Evolutionary conservation across 257 asterid genomes (phyloP), one percentile per base, ranked within the genome.

Genomic region (Forsythia viridissima): DNA sequence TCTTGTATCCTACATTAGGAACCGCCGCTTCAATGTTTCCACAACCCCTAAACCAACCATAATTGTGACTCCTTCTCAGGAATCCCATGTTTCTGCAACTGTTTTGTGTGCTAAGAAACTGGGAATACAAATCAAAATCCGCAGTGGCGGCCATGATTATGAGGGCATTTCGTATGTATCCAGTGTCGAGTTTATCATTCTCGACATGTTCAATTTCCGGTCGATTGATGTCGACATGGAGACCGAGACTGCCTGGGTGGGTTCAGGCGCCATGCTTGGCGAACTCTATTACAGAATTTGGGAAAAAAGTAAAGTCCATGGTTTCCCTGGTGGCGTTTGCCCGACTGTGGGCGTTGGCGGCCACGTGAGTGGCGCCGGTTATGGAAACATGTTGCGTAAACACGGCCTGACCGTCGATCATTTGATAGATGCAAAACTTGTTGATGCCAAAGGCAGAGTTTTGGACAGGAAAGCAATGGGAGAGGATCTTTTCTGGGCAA

Each of bases 321-420:
- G 78, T 0, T 86, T 74, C 80, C 88, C 90, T 0, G 91, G 83
- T 12, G 91, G 88, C 2, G 80, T 85, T 65, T 82, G 91, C 78
- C 84, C 88, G 8, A 85, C 91, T 3, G 82, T 87, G 3, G 89
- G 89, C 30, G 81, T 85, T 1, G 91, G 91, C 21, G 91, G 92
- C 18, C 87, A 84, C 71, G 8, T 84, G 37, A 81, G 85, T 44
- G 87, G 87, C 30, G 88, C 61, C 4, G 88, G 88, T 6, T 84
- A 84, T 30, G 88, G 88, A 0, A 81, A 74, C 71, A 20, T 84
- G 88, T 8, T 84, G 18, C 61, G 88, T 1, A 84, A 72, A 42
- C 70, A 81, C 34, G 88, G 88, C 3, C 74, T 88, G 2, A 4
- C 86, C 0, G 88, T 86, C 0, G 90, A 88, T 16, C 85, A 88